Evolutionary conservation across 2,329 filamentous ascomycete genomes (phyloP), one percentile per base, ranked within the genome.

Genomic region (Aspergillus spinulosporus): DNA sequence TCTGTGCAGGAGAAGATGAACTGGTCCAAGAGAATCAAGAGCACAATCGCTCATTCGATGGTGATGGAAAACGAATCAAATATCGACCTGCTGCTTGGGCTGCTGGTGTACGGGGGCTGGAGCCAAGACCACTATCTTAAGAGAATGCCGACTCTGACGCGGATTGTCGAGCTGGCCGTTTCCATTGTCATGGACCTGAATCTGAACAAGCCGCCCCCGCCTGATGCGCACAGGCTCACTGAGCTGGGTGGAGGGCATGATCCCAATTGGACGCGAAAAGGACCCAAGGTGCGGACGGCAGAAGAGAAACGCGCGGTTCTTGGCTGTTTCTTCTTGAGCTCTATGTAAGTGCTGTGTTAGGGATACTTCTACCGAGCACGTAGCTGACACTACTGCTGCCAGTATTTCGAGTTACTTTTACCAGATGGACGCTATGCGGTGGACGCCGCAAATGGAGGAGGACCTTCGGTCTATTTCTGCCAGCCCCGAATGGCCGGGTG

Each of bases 41-140:
- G 11, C 7, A 40, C 4, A 3, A 12, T 54, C 8, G 44, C 28
- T 6, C 21, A 42, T 6, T 14, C 32, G 2, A 48, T 39, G 26
- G 52, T 54, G 1, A 36, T 54, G 9, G 34, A 54, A 14, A 48
- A 36, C 4, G 2, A n/a, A 3, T 42, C 52, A 3, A 48, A 12
- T 3, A 43, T 54, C 2, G 52, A 54, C 32, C 4, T 54, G 44
- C 52, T 49, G 11, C 52, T 54, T 4, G 52, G 44, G 6, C 9
- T 48, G 1, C 9, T 54, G 28, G 15, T 28, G 0, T 54, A 48
- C 3, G 36, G 12, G 5, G 21, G 28, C n/a, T 54, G 52, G 52
- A 28, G 52, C 32, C 6, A 54, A 12, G 44, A 48, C 12, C 39
- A 44, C 2, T 44, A 26, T 11, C 2, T 44, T 8, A 14, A 21